phyloP scores from a whole-genome alignment of 139 green algal genomes.

The Chlorella sorokiniana region DNA sequence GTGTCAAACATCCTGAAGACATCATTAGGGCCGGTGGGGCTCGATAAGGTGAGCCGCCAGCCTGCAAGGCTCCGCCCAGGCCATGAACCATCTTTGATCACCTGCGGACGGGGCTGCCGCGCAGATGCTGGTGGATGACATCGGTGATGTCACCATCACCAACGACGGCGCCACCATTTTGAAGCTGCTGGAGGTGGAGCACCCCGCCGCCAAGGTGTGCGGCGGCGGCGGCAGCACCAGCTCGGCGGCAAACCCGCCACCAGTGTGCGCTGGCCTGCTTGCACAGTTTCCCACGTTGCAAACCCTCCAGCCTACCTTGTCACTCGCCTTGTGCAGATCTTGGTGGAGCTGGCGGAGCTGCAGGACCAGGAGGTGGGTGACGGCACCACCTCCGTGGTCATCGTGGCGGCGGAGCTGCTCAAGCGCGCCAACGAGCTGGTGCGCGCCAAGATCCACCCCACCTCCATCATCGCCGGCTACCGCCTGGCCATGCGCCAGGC shows the following conservation, averaged over 20 bases:
- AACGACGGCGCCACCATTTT: constrained; percentile 99
- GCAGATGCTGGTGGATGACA: constrained; percentile 99
- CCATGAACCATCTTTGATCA: background rate
- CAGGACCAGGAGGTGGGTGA: constrained; percentile 99
- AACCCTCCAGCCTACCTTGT: background rate
- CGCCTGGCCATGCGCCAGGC: constrained; percentile 95
- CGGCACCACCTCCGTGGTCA: constrained; percentile 98
- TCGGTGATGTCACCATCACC: constrained; percentile 99
- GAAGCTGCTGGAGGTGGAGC: constrained; percentile 97
- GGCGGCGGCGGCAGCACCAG: background rate
- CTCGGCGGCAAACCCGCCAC: background rate
- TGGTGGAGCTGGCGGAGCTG: constrained; percentile 98
- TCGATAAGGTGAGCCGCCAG: constrained; percentile 92
- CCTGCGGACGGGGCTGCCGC: background rate
- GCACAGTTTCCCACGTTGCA: too few relatives aligned
- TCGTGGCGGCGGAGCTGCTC: constrained; percentile 96
- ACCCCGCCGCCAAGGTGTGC: constrained; percentile 97
- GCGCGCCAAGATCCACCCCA: constrained; percentile 95
- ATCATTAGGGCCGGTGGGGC: constrained; percentile 92
- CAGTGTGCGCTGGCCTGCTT: background rate
- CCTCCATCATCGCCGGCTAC: constrained; percentile 97
- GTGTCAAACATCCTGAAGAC: constrained; percentile 99
- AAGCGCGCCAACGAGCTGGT: constrained; percentile 96
- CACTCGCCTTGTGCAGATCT: constrained; percentile 74
- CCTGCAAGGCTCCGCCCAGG: background rate